Evolutionary conservation across 2,329 filamentous ascomycete species (phyloP), one percentile per base, ranked within the genome.

Genomic region (Cercospora zeina): DNA sequence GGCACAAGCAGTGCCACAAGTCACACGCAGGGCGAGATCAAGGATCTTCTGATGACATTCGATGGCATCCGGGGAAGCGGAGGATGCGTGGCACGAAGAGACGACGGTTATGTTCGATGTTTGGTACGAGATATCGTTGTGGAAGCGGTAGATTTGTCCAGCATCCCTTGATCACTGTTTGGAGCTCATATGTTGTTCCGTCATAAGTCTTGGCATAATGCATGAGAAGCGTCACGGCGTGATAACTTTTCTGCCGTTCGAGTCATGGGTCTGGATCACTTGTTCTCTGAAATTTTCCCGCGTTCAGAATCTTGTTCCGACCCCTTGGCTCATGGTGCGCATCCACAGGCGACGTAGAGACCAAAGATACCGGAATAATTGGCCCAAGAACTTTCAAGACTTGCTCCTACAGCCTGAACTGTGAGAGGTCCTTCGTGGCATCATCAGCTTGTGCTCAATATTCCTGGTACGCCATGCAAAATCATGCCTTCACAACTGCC

Each of bases 401-500:
- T 27, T 47, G 6, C 6, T 9, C 21, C 7, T 27, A 47, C 42
- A 47, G 42, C 21, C n/a, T 47, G 13, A 11, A 9, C 8, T 19
- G 21, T 47, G 13, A 24, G 7, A 24, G 21, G 5, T 47, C 24
- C 42, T 47, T 47, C 19, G 42, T 13, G 13, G 42, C 21, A 27
- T 47, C 42, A 47, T 47, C 42, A 47, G 21, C 42, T 27, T 24
- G 21, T 11, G 4, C 21, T 47, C 42, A n/a, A 11, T 47, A 13
- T 19, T n/a, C 13, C 42, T 47, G 42, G 14, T 27, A 19, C 13
- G 11, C 42, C 11, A 47, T 7, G 49, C 49, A n/a, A 3, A 31
- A 31, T 54, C 55, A 62, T 55, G 47, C 59, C 50, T 50, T 50
- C 4, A 62, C 50, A 6, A 62, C 49, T 14, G 49, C 60, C 30